Base-by-base conservation (phyloP, 345 rosid genomes). In the Melaleuca quinquenervia region DNA sequence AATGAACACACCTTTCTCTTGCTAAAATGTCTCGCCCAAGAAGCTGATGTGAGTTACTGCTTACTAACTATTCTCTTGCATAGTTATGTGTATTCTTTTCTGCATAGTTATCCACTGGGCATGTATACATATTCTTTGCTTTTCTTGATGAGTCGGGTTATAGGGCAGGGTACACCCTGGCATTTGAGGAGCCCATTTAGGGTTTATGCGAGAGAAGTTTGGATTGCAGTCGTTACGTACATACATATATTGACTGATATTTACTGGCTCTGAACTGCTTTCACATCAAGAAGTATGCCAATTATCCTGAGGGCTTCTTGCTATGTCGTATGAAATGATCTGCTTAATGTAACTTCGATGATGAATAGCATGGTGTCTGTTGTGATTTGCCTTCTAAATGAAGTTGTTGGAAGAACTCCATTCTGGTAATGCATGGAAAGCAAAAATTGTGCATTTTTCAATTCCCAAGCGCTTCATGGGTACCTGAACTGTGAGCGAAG, bases 21-120 rank as follows among this genome's bases (percentile, higher is more conserved):
- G 83, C 98, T 96, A 60, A 96, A 95, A 88, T 91, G 90, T 16
- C 93, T 96, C 22, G 98, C 96, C 16, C 93, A 87, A 84, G 98
- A 96, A 88, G 94, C 88, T 1, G 95, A 95, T 85, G 99, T 95
- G 90, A 93, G 95, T 58, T 44, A 29, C 86, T 29, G 85, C 24
- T 22, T 49, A 41, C 18, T 45, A 49, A 83, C 49, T 54, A 56
- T 32, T 18, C 82, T 26, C 26, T 80, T 55, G 24, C 62, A 22
- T 52, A 3, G 0, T 70, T 32, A 36, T 70, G 78, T 12, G 1
- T 48, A 32, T 70, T 70, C 48, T 70, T 48, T 5, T 70, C 32
- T 70, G 26, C 2, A 0, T 32, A 32, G 32, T 18, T 70, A 13
- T 9, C 21, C 12, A 32, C 0, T 11, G 24, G 26, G 48, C 78